Base-by-base conservation (phyloP, 352 stramenopile genomes). In the Globisporangium barbulae region DNA sequence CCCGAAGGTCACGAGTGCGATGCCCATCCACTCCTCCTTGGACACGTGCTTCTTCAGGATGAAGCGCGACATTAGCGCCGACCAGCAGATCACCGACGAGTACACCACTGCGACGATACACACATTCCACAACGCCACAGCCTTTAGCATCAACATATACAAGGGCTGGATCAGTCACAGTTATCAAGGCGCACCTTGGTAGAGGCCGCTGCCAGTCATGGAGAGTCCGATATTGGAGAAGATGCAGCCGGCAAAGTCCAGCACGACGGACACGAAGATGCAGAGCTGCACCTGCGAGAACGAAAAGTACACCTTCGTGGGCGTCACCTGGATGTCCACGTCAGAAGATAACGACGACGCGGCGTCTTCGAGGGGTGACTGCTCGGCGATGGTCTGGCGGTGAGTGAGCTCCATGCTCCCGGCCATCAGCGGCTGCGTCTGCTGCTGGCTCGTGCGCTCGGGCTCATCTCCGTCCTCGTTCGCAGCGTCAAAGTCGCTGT, bases 1-100 rank as follows among this genome's bases (percentile, higher is more conserved):
- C 22, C 86, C 86, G 49, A 95, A 93, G 0, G 86, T 95, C 33
- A 95, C 86, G 5, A 93, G 70, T 8, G 82, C 81, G 55, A 95
- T 95, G 19, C 86, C 86, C 30, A 82, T 74, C 86, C 86, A 95
- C 63, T 95, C 79, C 41, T 93, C 74, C 55, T 80, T 63, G 4
- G 77, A 85, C 21, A 93, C 79, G 21, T 81, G 21, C 69, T 93
- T 95, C 63, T 89, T 84, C 10, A 95, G 70, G 47, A 93, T 74
- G 61, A 88, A 77, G 7, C 86, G 76, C 25, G 85, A 95, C 45
- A 95, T 73, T 39, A 95, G 70, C 58, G 84, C 86, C 30, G 85
- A 93, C 86, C 86, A 95, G 70, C 86, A 93, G 66, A 95, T 91
- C 37, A 95, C 85, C 19, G 83, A 91, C 59, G 83, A 94, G 70